A percentile compares a stretch with the other conserved stretches of the same genome.
phyloP scores from a whole-genome alignment of 2,329 filamentous ascomycete species.

The Stromatinia cepivora region DNA sequence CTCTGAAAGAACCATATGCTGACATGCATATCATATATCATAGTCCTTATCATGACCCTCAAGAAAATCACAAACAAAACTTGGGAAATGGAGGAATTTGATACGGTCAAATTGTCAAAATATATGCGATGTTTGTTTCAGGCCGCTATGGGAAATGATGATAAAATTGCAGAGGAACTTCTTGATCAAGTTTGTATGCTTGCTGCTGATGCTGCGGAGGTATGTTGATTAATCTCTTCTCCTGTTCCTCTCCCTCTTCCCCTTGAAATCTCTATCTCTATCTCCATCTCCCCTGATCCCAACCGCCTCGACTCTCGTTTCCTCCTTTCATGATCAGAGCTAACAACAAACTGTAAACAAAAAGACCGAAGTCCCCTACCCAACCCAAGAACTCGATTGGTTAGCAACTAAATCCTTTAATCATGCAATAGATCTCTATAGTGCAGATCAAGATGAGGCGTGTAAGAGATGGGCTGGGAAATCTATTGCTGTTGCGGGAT shows the following conservation, averaged over 20 bases:
- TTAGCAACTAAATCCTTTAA: constrained; percentile 71
- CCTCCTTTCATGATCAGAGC: accelerated
- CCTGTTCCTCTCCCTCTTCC: constrained; percentile 9
- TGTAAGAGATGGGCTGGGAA: constrained; percentile 49
- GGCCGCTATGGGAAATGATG: constrained; percentile 57
- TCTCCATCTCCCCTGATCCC: background rate
- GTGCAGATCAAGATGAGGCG: constrained; percentile 52
- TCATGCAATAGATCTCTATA: constrained; percentile 66
- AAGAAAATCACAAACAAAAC: constrained; percentile 70
- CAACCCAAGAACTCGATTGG: constrained; percentile 71
- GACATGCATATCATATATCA: background rate
- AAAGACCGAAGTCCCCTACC: constrained; percentile 53
- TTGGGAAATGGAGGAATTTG: constrained; percentile 56
- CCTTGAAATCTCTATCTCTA: no score
- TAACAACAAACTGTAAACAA: background rate
- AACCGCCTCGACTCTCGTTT: background rate
- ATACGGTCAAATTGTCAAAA: constrained; percentile 63
- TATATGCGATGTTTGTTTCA: constrained; percentile 80
- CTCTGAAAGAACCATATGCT: background rate
- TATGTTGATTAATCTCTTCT: constrained; percentile 37
- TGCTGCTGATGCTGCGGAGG: constrained; percentile 52
- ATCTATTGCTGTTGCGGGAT: constrained; percentile 40
- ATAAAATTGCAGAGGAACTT: constrained; percentile 55
- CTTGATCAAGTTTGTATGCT: constrained; percentile 62
- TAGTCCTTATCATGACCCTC: constrained; percentile 48